A percentile compares a stretch with the other conserved stretches of the same genome.
Evolutionary conservation across 2,329 filamentous ascomycete genomes (phyloP).

Genomic region (Aphanoascus verrucosus): DNA sequence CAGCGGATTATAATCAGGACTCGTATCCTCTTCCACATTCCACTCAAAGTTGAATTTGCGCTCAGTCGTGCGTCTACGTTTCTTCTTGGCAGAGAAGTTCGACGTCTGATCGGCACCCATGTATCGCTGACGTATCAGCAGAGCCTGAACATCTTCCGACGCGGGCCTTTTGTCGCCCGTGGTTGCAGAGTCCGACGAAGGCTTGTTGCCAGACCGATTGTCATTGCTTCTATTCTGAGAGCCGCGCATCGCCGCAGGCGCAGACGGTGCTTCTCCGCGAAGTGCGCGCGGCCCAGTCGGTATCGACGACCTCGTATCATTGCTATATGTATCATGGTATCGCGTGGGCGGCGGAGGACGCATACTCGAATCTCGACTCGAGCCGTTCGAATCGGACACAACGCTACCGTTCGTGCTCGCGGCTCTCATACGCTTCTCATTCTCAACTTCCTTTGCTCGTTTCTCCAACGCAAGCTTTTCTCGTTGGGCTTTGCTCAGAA

Average conservation of each 20-base stretch:
- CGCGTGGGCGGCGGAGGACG: constrained; percentile 7
- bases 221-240: constrained; percentile 39
- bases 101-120: constrained; percentile 86
- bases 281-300: constrained; percentile 66
- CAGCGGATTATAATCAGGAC: constrained; percentile 67
- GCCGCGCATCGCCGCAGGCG: constrained; percentile 41
- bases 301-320: constrained; percentile 29
- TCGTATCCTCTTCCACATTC: constrained; percentile 91
- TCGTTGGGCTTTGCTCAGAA: constrained; percentile 71
- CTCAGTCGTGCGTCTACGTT: constrained; percentile 80
- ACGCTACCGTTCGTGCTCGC: constrained; percentile 22
- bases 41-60: constrained; percentile 99
- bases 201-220: constrained; percentile 28
- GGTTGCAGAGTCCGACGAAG: constrained; percentile 15
- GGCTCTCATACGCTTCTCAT: constrained; percentile 42
- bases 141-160: constrained; percentile 56
- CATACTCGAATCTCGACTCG: constrained; percentile 9
- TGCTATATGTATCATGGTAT: constrained; percentile 21
- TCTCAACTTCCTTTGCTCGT: constrained; percentile 59
- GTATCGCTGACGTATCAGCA: constrained; percentile 68
- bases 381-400: constrained; percentile 11
- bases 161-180: constrained; percentile 34
- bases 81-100: constrained; percentile 91
- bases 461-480: constrained; percentile 72
- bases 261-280: constrained; percentile 43